Percentiles rank a stretch among this genome's conserved stretches.
Evolutionary conservation across 306 rosid species (phyloP).

Genomic region (Rosa persica): DNA sequence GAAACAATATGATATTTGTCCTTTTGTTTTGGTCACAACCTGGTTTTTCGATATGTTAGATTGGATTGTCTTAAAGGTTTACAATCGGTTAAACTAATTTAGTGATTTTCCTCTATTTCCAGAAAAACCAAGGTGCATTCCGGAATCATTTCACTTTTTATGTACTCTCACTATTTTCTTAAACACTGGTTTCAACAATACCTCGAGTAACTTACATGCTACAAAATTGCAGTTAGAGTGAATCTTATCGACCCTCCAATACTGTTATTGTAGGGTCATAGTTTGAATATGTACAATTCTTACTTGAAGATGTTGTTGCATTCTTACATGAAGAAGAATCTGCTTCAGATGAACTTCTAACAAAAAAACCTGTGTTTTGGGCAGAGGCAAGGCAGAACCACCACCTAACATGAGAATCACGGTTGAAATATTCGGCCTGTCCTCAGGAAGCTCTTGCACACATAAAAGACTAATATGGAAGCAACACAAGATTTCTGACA

Average conservation of each 20-base stretch:
- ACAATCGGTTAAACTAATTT: too few relatives aligned
- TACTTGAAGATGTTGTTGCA: background rate
- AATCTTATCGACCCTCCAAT: conserved; percentile 44
- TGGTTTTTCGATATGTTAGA: too few relatives aligned
- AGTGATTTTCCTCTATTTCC: too few relatives aligned
- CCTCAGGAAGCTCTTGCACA: conserved; percentile 49
- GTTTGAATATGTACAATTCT: conserved; percentile 27
- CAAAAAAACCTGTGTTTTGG: conserved; percentile 40
- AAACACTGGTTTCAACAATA: background rate
- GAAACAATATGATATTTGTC: too few relatives aligned
- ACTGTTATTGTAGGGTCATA: conserved; percentile 41
- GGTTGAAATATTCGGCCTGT: conserved; percentile 56
- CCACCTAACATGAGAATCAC: conserved; percentile 54
- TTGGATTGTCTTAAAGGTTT: too few relatives aligned
- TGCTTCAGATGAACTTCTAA: conserved; percentile 8
- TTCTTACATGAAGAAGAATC: background rate
- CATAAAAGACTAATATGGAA: conserved; percentile 59
- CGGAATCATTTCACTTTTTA: background rate
- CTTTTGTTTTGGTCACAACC: too few relatives aligned
- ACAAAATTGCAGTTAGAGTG: background rate
- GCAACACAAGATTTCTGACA: conserved; percentile 32
- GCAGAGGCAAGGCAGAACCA: conserved; percentile 40
- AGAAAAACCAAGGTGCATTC: too few relatives aligned
- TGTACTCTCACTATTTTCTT: background rate
- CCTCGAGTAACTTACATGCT: background rate